Evolutionary conservation across 352 stramenopile species (phyloP), one percentile per base, ranked within the genome.

Genomic region (Globisporangium solare): DNA sequence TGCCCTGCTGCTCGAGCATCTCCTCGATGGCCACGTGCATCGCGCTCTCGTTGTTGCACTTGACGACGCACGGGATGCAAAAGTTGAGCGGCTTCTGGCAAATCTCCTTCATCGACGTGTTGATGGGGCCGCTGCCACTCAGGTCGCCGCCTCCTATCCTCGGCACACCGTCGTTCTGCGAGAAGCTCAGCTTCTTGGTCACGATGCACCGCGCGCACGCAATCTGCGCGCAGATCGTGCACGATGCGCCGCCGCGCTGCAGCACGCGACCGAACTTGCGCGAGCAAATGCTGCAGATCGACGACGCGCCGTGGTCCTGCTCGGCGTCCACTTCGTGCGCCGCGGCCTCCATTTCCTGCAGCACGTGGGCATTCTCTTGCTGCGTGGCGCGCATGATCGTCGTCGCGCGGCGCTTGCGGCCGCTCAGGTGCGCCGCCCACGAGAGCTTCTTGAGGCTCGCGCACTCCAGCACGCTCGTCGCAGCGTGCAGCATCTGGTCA

Each of bases 361-460:
- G 24, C 60, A 80, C 11, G 54, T 47, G 39, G 15, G 53, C 4
- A 51, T 47, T 40, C 54, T 46, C 4, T 37, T 47, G 6, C 22
- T 48, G 31, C 51, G 62, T 55, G 4, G 61, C 45, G 12, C 73
- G 42, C 7, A 43, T 21, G 14, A 53, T 22, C 4, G 58, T 58
- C n/a, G 55, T 56, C 18, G 48, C 48, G 24, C 49, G 56, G 17
- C 69, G 58, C 48, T 73, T 47, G 22, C 67, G 61, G 24, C 60
- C 55, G 41, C 59, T 35, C 42, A 68, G 59, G 50, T 75, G 50
- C 49, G 68, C 45, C 11, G 64, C 52, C 22, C 63, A 64, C 43
- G 71, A 67, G 45, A 89, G 60, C 56, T 89, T 89, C 64, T 88
- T 88, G 69, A 89, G 83, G 65, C 80, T 73, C 8, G 76, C 74